These are phyloP conservation scores for Candida sphagnicola DNA, from an alignment of 805 yeast genomes.

Conservation along the genomic window DNA sequence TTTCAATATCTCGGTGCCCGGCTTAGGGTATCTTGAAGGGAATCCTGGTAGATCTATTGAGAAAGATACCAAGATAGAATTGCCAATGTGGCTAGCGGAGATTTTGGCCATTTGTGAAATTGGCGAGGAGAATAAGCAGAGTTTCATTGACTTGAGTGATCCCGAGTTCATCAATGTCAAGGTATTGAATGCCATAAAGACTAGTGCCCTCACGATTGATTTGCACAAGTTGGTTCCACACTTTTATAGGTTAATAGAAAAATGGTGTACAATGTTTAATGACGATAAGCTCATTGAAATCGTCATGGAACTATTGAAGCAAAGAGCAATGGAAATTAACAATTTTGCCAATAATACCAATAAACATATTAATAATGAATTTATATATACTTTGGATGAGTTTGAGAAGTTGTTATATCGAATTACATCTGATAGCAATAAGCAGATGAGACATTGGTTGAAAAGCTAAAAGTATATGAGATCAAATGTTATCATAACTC, in stretches of 20 bases:
- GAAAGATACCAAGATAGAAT: conserved; percentile 61
- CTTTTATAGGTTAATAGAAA: conserved; percentile 65
- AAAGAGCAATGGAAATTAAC: conserved; percentile 66
- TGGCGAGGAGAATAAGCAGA: conserved; percentile 25
- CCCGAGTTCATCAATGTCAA: conserved; percentile 67
- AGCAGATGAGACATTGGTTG: conserved; percentile 36
- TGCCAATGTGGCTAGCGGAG: conserved; percentile 89
- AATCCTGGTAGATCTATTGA: conserved; percentile 60
- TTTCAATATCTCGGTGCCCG: conserved; percentile 75
- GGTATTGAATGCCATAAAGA: conserved; percentile 77
- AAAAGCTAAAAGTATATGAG: conserved; percentile 11
- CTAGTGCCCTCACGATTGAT: conserved; percentile 66
- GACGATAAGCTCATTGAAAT: conserved; percentile 60
- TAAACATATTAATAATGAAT: conserved; percentile 46
- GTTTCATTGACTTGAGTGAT: conserved; percentile 62
- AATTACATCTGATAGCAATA: conserved; percentile 46
- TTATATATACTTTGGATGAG: conserved; percentile 68
- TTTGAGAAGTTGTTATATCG: conserved; percentile 63
- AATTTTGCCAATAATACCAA: conserved; percentile 59
- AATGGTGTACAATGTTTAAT: conserved; percentile 72
- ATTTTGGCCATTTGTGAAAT: conserved; percentile 52
- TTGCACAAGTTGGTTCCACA: conserved; percentile 61
- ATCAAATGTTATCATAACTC: no score
- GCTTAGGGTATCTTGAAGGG: conserved; percentile 83
- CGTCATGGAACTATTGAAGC: conserved; percentile 47